phyloP scores from a whole-genome alignment of 2,329 filamentous ascomycete genomes.

The Epichloe sp. region DNA sequence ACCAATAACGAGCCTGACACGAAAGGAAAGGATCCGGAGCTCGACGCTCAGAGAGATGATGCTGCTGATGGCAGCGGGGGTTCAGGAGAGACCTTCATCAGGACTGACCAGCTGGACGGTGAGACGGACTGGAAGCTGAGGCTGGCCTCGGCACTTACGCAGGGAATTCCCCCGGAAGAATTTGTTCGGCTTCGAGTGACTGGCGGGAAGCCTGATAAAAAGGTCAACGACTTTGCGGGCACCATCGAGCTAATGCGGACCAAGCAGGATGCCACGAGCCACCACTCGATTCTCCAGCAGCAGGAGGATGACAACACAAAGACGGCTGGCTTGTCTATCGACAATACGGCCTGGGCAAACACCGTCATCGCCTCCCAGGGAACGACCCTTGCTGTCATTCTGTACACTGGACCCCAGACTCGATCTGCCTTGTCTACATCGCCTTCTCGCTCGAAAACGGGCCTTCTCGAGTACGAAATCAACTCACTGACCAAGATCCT shows the following conservation, averaged over 20 bases:
- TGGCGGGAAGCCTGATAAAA: constrained; percentile 82
- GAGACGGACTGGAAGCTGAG: constrained; percentile 98
- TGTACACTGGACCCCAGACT: constrained; percentile 92
- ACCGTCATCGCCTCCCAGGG: constrained; percentile 92
- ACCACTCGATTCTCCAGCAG: constrained; percentile 20
- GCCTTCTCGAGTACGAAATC: constrained; percentile 88
- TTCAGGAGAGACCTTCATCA: constrained; percentile 87
- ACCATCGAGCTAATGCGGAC: constrained; percentile 62
- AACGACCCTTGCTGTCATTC: constrained; percentile 72
- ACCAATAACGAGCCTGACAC: constrained; percentile 20
- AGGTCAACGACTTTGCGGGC: constrained; percentile 91
- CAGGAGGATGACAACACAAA: constrained; percentile 26
- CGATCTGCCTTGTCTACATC: constrained; percentile 88
- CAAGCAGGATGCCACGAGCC: constrained; percentile 33
- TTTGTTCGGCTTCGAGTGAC: constrained; percentile 58
- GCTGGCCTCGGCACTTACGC: constrained; percentile 73
- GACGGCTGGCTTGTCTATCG: constrained; percentile 70
- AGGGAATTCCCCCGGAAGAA: constrained; percentile 59
- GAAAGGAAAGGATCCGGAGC: constrained; percentile 23
- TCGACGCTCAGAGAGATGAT: constrained; percentile 13
- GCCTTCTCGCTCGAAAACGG: constrained; percentile 83
- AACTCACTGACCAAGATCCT: constrained; percentile 95
- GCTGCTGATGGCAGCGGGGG: constrained; percentile 24
- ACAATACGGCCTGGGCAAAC: constrained; percentile 98
- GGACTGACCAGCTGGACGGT: constrained; percentile 92